Conservation (phyloP, 768 basidiomycete species). For the Fomitopsis pulvina region DNA sequence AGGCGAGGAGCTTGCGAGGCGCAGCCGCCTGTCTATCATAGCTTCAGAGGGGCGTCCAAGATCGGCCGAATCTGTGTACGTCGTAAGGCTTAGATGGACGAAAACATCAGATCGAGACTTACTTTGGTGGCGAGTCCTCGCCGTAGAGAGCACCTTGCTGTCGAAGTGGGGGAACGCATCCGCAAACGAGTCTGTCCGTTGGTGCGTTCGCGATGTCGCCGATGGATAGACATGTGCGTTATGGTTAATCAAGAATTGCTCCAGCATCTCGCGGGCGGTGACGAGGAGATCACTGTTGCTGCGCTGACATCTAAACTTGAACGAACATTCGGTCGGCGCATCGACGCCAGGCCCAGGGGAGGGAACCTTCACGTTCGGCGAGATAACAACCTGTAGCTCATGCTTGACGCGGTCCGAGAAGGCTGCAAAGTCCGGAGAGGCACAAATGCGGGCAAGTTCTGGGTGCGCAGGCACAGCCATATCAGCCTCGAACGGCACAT, state of each 20-base stretch:
- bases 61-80: conserved; percentile 63
- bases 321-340: conserved; percentile 71
- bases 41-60: conserved; percentile 64
- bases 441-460: conserved; percentile 70
- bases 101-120: conserved; percentile 13
- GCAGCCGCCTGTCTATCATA: conserved; percentile 64
- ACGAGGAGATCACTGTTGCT: conserved; percentile 92
- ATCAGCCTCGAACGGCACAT: conserved; percentile 94
- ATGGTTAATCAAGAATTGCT: conserved; percentile 82
- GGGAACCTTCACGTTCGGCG: conserved; percentile 62
- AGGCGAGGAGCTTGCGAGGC: conserved; percentile 84
- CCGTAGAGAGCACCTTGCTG: conserved; percentile 84
- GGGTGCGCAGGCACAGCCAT: conserved; percentile 82
- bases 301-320: conserved; percentile 94
- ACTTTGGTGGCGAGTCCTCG: conserved; percentile 59
- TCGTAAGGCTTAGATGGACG: conserved; percentile 11
- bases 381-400: conserved; percentile 87
- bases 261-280: conserved; percentile 86
- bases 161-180: conserved; percentile 97
- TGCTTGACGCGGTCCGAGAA: conserved; percentile 89
- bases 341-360: conserved; percentile 43
- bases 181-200: conserved; percentile 86
- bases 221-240: conserved; percentile 81
- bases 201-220: conserved; percentile 71
- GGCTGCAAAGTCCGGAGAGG: conserved; percentile 76